Conservation (phyloP, 495 filamentous ascomycete genomes). For the Penicillium roqueforti region DNA sequence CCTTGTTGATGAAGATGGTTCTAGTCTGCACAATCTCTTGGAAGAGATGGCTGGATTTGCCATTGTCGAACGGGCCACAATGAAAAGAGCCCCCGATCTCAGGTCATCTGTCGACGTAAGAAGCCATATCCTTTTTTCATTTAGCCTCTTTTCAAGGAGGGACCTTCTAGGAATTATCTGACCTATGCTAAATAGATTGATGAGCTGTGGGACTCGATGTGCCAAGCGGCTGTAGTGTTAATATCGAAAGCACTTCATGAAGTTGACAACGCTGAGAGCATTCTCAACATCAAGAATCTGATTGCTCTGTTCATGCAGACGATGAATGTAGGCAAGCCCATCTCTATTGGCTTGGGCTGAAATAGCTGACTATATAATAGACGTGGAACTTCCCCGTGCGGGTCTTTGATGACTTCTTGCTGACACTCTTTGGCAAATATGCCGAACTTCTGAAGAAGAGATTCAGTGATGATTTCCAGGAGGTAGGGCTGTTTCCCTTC, state of each 20-base stretch:
- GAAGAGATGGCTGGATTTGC: slow-evolving; percentile 96
- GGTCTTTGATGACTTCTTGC: slow-evolving; percentile 72
- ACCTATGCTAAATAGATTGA: slow-evolving; percentile 59
- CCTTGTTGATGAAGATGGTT: slow-evolving; percentile 67
- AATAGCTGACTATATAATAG: slow-evolving; percentile 37
- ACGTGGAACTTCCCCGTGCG: slow-evolving; percentile 86
- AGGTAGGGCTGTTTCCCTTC: slow-evolving; percentile 45
- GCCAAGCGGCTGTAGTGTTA: slow-evolving; percentile 73
- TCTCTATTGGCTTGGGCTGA: not conserved
- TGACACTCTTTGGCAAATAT: slow-evolving; percentile 88
- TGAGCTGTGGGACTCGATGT: slow-evolving; percentile 98
- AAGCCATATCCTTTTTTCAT: not conserved
- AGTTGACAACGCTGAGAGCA: slow-evolving; percentile 75
- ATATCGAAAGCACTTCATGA: slow-evolving; percentile 71
- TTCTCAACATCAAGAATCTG: slow-evolving; percentile 87
- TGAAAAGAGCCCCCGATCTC: slow-evolving; percentile 76
- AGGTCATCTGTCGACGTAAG: slow-evolving; percentile 77
- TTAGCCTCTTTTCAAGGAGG: not conserved
- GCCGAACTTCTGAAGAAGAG: slow-evolving; percentile 83
- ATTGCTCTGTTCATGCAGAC: slow-evolving; percentile 95
- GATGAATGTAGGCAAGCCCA: slow-evolving; percentile 65
- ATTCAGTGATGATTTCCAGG: slow-evolving; percentile 90
- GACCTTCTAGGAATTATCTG: not conserved
- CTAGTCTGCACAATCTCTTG: slow-evolving; percentile 75
- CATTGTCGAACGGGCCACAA: slow-evolving; percentile 91